Evolutionary conservation across 139 green algal genomes (phyloP).

Genomic region (Tetratostichococcus sp.): DNA sequence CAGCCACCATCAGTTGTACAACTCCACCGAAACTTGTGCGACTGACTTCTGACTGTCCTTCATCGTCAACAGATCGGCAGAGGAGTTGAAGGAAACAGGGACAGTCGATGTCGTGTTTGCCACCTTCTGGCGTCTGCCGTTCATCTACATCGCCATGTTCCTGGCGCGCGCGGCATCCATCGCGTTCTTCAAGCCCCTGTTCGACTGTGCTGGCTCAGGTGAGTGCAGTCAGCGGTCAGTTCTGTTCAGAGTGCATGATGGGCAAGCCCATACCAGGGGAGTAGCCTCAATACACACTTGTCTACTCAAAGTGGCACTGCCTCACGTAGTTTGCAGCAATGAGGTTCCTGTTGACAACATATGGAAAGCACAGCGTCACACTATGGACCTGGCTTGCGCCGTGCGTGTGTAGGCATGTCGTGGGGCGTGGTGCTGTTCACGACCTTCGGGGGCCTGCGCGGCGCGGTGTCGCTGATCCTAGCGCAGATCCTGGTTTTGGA

Average conservation of each 20-base stretch:
- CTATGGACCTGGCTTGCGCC: too few species aligned
- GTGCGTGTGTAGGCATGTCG: conserved; percentile 17
- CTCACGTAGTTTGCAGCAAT: too few species aligned
- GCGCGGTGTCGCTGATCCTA: conserved; percentile 79
- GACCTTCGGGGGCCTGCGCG: conserved; percentile 64
- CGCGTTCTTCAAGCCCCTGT: conserved; percentile 22
- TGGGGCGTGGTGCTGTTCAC: conserved; percentile 59
- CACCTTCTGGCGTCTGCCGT: conserved; percentile 19
- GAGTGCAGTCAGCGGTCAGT: too few species aligned
- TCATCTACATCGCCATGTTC: conserved; percentile 29
- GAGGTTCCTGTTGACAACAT: too few species aligned
- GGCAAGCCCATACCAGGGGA: too few species aligned
- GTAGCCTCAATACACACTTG: too few species aligned
- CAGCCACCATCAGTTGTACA: too few species aligned
- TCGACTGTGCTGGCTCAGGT: conserved; percentile 13
- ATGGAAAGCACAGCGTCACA: too few species aligned
- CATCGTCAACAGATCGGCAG: neutral
- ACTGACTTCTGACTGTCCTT: too few species aligned
- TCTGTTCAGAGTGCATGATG: too few species aligned
- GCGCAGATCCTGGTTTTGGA: conserved; percentile 23
- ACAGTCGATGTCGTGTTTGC: neutral
- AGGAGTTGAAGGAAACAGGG: neutral
- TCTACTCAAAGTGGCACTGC: too few species aligned
- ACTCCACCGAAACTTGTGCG: too few species aligned
- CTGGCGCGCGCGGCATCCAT: conserved; percentile 24